These are phyloP conservation scores for Acanthamoeba castellanii DNA, from an alignment of 208 protist genomes.

Conservation along the genomic window DNA sequence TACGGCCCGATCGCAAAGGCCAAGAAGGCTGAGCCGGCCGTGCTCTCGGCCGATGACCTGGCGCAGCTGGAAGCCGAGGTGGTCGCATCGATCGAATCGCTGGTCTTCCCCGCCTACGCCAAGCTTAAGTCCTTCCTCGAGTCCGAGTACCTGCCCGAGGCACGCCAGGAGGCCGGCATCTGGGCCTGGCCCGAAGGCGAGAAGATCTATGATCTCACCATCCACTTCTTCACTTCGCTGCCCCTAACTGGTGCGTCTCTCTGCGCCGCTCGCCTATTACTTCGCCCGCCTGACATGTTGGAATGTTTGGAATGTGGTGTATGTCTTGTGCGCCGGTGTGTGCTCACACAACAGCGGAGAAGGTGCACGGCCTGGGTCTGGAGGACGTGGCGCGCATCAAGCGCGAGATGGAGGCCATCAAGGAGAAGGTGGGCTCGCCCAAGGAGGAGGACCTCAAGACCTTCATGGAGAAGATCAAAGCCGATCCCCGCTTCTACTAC, in stretches of 20 bases:
- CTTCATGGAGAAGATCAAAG: constrained; percentile 17
- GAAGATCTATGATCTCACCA: constrained; percentile 29
- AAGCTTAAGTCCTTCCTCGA: constrained; percentile 5
- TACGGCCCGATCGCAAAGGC: background rate
- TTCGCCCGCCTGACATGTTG: background rate
- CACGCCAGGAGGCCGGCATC: constrained; percentile 4
- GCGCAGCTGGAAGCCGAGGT: background rate
- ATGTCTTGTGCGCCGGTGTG: too few relatives aligned
- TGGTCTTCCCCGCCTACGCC: constrained; percentile 6
- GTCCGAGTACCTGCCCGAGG: constrained; percentile 8
- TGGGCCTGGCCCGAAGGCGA: constrained; percentile 59
- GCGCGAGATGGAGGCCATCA: constrained; percentile 57
- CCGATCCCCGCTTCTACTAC: background rate
- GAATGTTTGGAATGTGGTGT: background rate
- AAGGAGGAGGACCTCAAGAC: constrained; percentile 1
- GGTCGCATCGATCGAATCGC: background rate
- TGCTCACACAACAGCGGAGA: background rate
- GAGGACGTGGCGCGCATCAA: constrained; percentile 40
- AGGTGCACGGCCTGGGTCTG: constrained; percentile 74
- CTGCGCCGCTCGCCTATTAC: background rate
- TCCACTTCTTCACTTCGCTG: constrained; percentile 28
- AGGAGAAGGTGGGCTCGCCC: constrained; percentile 16
- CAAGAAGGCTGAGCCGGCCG: background rate
- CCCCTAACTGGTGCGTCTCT: background rate
- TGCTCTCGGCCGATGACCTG: background rate